Percentiles rank a stretch among this genome's conserved stretches.
phyloP scores from a whole-genome alignment of 805 yeast genomes.

The Kluyveromyces siamensis region DNA sequence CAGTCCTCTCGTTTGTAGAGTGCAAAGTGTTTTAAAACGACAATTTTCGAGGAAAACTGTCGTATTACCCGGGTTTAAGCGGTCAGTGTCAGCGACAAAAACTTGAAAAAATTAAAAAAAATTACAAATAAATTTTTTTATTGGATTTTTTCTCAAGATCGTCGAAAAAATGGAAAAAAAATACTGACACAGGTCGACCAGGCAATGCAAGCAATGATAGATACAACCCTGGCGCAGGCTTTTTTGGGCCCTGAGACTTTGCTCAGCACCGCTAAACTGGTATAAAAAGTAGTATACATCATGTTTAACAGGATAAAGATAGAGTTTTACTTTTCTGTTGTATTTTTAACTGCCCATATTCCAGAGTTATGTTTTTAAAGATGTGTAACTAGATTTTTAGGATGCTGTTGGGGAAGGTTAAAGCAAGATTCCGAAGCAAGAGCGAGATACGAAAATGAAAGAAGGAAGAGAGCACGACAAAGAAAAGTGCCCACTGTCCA shows the following conservation, averaged over 20 bases:
- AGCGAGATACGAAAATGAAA: background rate
- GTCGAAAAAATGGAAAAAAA: background rate
- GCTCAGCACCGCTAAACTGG: background rate
- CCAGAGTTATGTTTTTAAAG: too few species aligned
- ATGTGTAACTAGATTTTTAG: background rate
- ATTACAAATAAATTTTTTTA: background rate
- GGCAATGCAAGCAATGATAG: background rate
- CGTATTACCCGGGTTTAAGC: background rate
- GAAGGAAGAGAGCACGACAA: too few species aligned
- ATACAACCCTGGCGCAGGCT: constrained; percentile 1
- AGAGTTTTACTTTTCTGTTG: too few species aligned
- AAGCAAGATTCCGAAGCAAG: background rate
- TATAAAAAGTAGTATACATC: background rate
- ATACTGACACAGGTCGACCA: background rate
- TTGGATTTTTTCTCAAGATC: background rate
- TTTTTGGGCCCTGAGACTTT: background rate
- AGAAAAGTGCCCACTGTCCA: too few species aligned
- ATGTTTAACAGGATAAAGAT: too few species aligned
- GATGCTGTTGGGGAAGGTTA: background rate
- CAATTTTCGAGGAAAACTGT: too few species aligned
- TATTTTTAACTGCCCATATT: too few species aligned
- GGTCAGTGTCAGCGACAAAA: constrained; percentile 1
- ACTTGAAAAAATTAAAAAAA: background rate
- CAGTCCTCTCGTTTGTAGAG: too few species aligned
- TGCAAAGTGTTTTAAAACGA: too few species aligned